Evolutionary conservation across 306 rosid species (phyloP), one percentile per base, ranked within the genome.

Genomic region (Prosopis cineraria): DNA sequence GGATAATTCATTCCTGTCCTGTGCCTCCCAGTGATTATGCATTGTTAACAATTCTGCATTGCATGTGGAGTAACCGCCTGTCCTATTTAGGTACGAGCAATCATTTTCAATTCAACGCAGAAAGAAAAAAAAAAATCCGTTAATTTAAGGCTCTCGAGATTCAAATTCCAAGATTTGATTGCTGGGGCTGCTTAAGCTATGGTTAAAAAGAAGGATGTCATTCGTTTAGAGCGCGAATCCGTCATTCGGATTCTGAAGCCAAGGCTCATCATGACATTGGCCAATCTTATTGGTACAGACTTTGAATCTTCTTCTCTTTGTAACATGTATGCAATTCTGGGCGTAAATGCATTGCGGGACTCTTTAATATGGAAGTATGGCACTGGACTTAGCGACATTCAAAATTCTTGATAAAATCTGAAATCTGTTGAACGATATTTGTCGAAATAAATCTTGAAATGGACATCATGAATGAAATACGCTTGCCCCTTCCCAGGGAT

Each of bases 241-340:
- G 99, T 91, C 67, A 91, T 93, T 76, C 97, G 91, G 34, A 83
- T 95, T 87, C 75, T 95, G 68, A 95, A 95, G 86, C 98, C 98
- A 7, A 91, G 53, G 80, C 87, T 95, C 65, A 78, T 87, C 68
- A 93, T 95, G 98, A 71, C 90, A 25, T 79, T 92, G 91, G 95
- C 96, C 36, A 95, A 91, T 56, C 96, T 95, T 83, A 89, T 94
- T 77, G 94, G 98, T 94, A 79, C 47, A 43, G 7, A 55, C 20
- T 40, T 5, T 37, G 8, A 41, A 27, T 20, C 30, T 56, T 65
- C 50, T 34, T 25, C 70, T 55, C 59, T 19, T 25, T 47, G 20
- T 9, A 29, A 20, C 12, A 16, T 67, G 7, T 27, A 1, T 19
- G 50, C 68, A 75, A 30, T 43, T 60, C 40, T 20, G 69, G 65